Conservation (phyloP, 306 rosid genomes). For the Trifolium pratense region DNA sequence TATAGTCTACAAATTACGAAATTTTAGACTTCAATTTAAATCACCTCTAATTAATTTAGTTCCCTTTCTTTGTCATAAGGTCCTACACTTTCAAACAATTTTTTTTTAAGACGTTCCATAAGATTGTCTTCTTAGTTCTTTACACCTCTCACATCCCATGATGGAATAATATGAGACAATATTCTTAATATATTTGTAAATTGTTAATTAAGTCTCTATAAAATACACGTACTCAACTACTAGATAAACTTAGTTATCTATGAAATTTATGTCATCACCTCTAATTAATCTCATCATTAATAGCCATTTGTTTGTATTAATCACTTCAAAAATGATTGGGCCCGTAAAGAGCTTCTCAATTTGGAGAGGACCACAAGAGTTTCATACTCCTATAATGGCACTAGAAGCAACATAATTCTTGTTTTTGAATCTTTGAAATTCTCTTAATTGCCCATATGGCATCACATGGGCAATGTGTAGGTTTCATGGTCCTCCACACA, state of each 20-base stretch:
- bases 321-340: slow-evolving; percentile 49
- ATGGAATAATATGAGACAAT: too few species aligned
- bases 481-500: slow-evolving; percentile 66
- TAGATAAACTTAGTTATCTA: not conserved
- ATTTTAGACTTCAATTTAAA: too few species aligned
- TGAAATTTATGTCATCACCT: not conserved
- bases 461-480: slow-evolving; percentile 70
- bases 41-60: too few species aligned
- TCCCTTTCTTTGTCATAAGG: too few species aligned
- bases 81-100: too few species aligned
- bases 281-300: slow-evolving; percentile 8
- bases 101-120: too few species aligned
- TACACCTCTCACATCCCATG: too few species aligned
- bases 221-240: not conserved
- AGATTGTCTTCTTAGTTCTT: too few species aligned
- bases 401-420: slow-evolving; percentile 30
- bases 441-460: slow-evolving; percentile 51
- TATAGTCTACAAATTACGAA: too few species aligned
- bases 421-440: slow-evolving; percentile 38
- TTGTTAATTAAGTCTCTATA: too few species aligned
- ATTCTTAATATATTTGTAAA: too few species aligned
- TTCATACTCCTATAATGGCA: slow-evolving; percentile 24
- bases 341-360: not conserved
- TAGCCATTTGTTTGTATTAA: slow-evolving; percentile 6
- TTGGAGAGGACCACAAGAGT: slow-evolving; percentile 58